Evolutionary conservation across 768 basidiomycete genomes (phyloP).

Genomic region (Boletus tylopilopsis): DNA sequence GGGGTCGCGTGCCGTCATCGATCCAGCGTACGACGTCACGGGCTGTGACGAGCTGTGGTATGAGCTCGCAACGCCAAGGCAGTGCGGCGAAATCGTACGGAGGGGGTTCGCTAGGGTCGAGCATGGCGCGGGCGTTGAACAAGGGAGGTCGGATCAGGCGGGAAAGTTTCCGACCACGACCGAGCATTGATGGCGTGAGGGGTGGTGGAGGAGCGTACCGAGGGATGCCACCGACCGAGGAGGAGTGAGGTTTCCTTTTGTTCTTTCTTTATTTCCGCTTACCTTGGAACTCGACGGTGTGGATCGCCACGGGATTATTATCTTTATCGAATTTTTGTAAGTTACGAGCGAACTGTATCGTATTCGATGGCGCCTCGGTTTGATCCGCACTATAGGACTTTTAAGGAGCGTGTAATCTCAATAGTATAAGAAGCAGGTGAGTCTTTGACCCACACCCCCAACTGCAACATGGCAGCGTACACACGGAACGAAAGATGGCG

Average conservation of each 20-base stretch:
- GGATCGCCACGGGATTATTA: slow-evolving; percentile 12
- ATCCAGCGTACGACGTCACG: slow-evolving; percentile 27
- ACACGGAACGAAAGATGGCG: slow-evolving; percentile 4
- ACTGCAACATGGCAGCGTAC: slow-evolving; percentile 18
- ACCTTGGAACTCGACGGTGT: slow-evolving; percentile 17
- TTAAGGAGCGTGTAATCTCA: not conserved
- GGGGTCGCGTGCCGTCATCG: slow-evolving; percentile 35
- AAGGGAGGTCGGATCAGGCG: slow-evolving; percentile 54
- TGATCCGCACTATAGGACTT: slow-evolving; percentile 13
- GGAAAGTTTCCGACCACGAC: slow-evolving; percentile 82
- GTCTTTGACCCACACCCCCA: not conserved
- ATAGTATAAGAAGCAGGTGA: slow-evolving; percentile 2
- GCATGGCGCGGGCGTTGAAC: slow-evolving; percentile 24
- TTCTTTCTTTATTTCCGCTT: not conserved
- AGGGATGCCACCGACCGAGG: slow-evolving; percentile 26
- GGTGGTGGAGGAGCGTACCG: slow-evolving; percentile 10
- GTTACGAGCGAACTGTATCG: not conserved
- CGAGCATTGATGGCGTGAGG: slow-evolving; percentile 55
- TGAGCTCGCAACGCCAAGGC: slow-evolving; percentile 6
- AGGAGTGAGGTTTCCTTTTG: slow-evolving; percentile 16
- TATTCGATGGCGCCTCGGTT: slow-evolving; percentile 2
- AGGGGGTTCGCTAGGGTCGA: slow-evolving; percentile 7
- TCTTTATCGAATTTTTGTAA: slow-evolving; percentile 20
- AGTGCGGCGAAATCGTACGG: slow-evolving; percentile 15
- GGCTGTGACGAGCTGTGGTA: slow-evolving; percentile 10